Evolutionary conservation across 2,329 filamentous ascomycete genomes (phyloP), one percentile per base, ranked within the genome.

Genomic region (Pseudocercospora musae): DNA sequence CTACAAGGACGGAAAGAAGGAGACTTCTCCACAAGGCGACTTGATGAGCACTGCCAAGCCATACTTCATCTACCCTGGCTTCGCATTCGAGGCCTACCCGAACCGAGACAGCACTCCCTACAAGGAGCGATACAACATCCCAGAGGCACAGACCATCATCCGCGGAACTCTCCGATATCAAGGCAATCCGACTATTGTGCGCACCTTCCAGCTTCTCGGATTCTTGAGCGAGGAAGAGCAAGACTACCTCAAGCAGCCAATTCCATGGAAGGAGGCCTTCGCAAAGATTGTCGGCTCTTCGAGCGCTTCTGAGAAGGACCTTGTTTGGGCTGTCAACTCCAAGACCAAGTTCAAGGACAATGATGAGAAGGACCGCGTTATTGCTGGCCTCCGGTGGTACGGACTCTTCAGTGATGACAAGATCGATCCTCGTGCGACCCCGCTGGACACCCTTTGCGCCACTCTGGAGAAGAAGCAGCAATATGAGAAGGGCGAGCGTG

Each of bases 401-500:
- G 84, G 84, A 23, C 73, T 86, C 65, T 89, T 92, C 79, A 89
- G 86, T 48, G 83, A 87, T 68, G 83, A 86, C 73, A 80, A 85
- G 75, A 92, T 89, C 73, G 89, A 80, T 5, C 88, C 91, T 27
- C 82, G 86, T 60, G 89, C 87, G 59, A 96, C 91, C 81, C 89
- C 92, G 3, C 85, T 96, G 23, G 93, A 96, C 77, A 94, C 90
- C n/a, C 86, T 96, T 42, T 96, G 92, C 80, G 91, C 91, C 31
- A 90, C 87, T 2, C 85, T 96, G 29, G 92, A 96, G 82, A 80
- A 90, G 82, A 96, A 96, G 87, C 96, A 96, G 91, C 85, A 90
- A 78, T 96, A 89, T 77, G 89, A 85, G 73, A 82, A 89, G 71
- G 89, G 85, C 64, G 92, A 96, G 85, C 88, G 92, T 63, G 92